Conservation (phyloP, 345 rosid species). For the Cochlearia excelsa region DNA sequence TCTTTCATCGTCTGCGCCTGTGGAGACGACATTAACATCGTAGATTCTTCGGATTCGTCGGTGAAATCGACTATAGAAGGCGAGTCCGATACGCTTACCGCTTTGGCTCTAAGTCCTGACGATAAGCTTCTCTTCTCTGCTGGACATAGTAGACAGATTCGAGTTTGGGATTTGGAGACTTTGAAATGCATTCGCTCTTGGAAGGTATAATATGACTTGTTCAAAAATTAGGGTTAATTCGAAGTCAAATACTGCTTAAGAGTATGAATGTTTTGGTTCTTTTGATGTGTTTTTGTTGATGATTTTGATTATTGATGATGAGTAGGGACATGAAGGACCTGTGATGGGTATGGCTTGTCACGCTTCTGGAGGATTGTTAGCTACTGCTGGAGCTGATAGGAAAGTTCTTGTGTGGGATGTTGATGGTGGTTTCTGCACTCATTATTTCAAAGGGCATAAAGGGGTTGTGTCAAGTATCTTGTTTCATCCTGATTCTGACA, state of each 20-base stretch:
- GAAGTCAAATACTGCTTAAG: no score
- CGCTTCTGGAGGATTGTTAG: constrained; percentile 89
- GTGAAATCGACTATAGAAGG: constrained; percentile 65
- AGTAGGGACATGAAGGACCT: constrained; percentile 92
- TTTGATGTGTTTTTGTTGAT: not conserved
- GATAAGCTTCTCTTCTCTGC: constrained; percentile 82
- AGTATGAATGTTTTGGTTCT: no score
- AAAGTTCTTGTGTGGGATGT: constrained; percentile 98
- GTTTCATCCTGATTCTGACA: constrained; percentile 74
- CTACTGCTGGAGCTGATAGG: constrained; percentile 96
- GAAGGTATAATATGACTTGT: constrained; percentile 50
- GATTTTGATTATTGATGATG: constrained; percentile 12
- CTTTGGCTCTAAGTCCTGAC: constrained; percentile 74
- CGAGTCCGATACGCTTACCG: constrained; percentile 64
- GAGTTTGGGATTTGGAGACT: constrained; percentile 84
- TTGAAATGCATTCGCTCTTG: constrained; percentile 78
- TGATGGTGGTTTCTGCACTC: constrained; percentile 96
- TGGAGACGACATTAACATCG: constrained; percentile 74
- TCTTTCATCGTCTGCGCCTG: constrained; percentile 77
- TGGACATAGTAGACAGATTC: constrained; percentile 86
- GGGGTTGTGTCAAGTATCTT: constrained; percentile 71
- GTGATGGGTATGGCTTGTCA: constrained; percentile 90
- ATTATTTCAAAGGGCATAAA: constrained; percentile 87
- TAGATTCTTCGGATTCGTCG: constrained; percentile 53
- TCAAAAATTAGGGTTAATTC: not conserved